Evolutionary conservation across 345 rosid species (phyloP), one percentile per base, ranked within the genome.

Genomic region (Populus euphratica): DNA sequence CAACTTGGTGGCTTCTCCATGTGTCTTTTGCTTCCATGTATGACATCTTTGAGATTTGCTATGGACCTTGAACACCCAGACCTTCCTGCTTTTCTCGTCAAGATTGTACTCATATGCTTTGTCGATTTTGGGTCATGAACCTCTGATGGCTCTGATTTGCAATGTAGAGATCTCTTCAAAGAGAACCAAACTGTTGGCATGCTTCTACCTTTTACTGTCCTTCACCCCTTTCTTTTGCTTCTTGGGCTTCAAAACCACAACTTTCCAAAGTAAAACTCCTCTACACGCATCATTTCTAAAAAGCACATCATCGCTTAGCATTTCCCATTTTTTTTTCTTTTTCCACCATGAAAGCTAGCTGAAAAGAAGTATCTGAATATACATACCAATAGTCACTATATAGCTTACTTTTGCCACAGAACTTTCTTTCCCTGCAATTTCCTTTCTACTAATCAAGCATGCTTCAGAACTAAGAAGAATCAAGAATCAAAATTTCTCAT

Each of bases 61-160:
- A 96, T 96, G 3, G 99, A 96, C 91, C 99, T 92, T 52, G 99
- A 96, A 77, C 99, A 96, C 12, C 98, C 99, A 36, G 99, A 93
- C 88, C 97, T 86, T 0, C 96, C 94, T 50, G 83, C 76, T 86
- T 84, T 93, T 77, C 88, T 89, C 47, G 90, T 91, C 87, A 85
- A 87, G 85, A 86, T 87, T 56, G 86, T 84, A 75, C 86, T 81
- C 86, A 82, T 85, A 61, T 86, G 89, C 83, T 86, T 89, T 17
- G 84, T 88, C 16, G 88, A 35, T 74, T 72, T 86, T 49, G 88
- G 88, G 81, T 83, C 79, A 77, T 86, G 83, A 67, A 86, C 88
- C n/a, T 86, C 88, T 39, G 86, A 79, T 66, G 88, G 88, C 80
- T 81, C 86, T 65, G 88, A 81, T 74, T 83, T 86, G 77, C 88